Evolutionary conservation across 805 yeast species (phyloP).

Genomic region (Schwanniomyces polymorphus): DNA sequence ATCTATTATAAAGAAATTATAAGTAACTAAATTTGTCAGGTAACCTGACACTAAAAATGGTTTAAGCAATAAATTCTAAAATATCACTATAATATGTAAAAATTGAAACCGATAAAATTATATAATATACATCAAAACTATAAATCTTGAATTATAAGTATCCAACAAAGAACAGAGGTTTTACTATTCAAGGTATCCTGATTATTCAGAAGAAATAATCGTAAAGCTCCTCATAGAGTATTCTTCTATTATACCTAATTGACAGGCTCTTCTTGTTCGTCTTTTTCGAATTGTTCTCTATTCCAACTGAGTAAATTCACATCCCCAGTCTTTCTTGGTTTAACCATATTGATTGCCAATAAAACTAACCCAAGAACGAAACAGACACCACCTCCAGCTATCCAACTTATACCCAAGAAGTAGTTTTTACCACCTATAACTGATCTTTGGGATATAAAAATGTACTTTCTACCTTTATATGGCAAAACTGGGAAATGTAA

Average conservation of each 20-base stretch:
- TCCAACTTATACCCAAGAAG: conserved; percentile 72
- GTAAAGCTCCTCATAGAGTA: background rate
- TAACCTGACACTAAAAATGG: too few species aligned
- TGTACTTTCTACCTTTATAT: conserved; percentile 64
- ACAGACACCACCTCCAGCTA: conserved; percentile 74
- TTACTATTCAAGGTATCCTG: too few species aligned
- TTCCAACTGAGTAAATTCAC: conserved; percentile 74
- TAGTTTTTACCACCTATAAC: conserved; percentile 75
- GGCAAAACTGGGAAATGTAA: conserved; percentile 77
- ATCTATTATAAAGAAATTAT: too few species aligned
- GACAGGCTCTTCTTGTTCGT: conserved; percentile 9
- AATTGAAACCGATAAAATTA: too few species aligned
- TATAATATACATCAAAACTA: too few species aligned
- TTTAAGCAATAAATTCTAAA: too few species aligned
- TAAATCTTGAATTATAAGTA: too few species aligned
- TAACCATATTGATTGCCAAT: conserved; percentile 53
- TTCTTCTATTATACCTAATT: background rate
- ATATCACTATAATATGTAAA: too few species aligned
- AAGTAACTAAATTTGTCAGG: too few species aligned
- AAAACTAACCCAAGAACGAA: conserved; percentile 54
- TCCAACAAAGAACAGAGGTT: too few species aligned
- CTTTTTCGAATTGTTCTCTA: conserved; percentile 32
- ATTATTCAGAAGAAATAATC: too few species aligned
- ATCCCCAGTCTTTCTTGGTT: conserved; percentile 74
- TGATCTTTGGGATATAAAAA: conserved; percentile 69